A percentile compares a stretch with the other conserved stretches of the same genome.
phyloP scores from a whole-genome alignment of 2,329 filamentous ascomycete species.

The Pseudogymnoascus sp. region DNA sequence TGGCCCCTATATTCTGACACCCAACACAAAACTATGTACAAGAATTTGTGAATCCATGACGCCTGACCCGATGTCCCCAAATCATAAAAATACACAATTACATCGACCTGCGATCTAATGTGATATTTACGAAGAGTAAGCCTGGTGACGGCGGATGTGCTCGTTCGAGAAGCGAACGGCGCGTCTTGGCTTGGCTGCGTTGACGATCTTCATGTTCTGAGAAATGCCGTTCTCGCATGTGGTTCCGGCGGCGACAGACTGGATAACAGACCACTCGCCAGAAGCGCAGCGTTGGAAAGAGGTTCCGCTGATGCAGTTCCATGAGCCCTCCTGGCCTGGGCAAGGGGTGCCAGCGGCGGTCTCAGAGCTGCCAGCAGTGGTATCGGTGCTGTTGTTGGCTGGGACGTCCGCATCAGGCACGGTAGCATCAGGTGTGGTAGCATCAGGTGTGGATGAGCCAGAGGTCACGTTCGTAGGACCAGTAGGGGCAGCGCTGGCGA shows the following conservation, averaged over 20 bases:
- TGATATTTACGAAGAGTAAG: slow-evolving; percentile 1
- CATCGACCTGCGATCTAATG: slow-evolving; percentile 1
- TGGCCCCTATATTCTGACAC: slow-evolving; percentile 2
- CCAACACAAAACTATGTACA: slow-evolving; percentile 3
- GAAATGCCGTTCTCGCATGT: slow-evolving; percentile 36
- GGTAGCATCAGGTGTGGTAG: slow-evolving; percentile 17
- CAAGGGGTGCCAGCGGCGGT: slow-evolving; percentile 37
- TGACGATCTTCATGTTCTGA: slow-evolving; percentile 31
- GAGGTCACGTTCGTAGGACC: slow-evolving; percentile 19
- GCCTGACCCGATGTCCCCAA: not conserved
- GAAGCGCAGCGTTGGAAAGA: slow-evolving; percentile 48
- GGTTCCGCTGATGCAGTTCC: slow-evolving; percentile 44
- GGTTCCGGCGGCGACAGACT: slow-evolving; percentile 38
- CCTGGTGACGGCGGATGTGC: slow-evolving; percentile 20
- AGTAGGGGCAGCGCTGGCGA: not conserved
- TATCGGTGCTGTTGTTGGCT: slow-evolving; percentile 19
- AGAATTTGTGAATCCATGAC: slow-evolving; percentile 4
- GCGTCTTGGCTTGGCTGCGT: slow-evolving; percentile 19
- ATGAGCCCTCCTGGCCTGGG: slow-evolving; percentile 39
- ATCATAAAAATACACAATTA: not conserved
- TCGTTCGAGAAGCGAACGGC: slow-evolving; percentile 20
- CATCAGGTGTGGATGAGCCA: slow-evolving; percentile 16
- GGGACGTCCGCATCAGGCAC: slow-evolving; percentile 16
- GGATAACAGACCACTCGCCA: slow-evolving; percentile 39
- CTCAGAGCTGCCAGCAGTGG: slow-evolving; percentile 16